phyloP scores from a whole-genome alignment of 129 eudicot genomes.

The Artemisia annua region DNA sequence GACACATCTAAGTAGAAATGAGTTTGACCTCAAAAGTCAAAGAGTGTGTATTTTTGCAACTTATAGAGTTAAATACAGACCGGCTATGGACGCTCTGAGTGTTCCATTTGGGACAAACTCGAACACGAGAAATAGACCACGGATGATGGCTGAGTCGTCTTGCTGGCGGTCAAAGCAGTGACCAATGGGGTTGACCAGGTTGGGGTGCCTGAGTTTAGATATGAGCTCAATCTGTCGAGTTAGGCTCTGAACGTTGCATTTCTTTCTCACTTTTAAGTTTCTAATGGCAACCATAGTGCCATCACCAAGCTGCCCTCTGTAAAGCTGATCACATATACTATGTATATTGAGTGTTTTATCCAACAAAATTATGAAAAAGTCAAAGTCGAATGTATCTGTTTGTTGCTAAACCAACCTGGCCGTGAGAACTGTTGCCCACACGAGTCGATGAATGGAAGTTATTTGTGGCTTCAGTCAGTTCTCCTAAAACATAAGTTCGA shows the following conservation, averaged over 20 bases:
- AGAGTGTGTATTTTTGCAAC: neutral
- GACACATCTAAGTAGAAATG: neutral
- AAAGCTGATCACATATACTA: constrained; percentile 38
- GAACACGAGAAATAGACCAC: constrained; percentile 40
- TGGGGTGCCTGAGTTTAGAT: constrained; percentile 57
- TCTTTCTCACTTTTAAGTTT: constrained; percentile 56
- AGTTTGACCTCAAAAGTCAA: constrained; percentile 20
- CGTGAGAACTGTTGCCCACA: constrained; percentile 44
- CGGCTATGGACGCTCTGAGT: constrained; percentile 48
- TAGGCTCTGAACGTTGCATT: constrained; percentile 37
- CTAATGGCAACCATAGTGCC: constrained; percentile 55
- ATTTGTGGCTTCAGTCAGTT: constrained; percentile 64
- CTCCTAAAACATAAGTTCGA: constrained; percentile 58
- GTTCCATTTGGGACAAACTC: constrained; percentile 64
- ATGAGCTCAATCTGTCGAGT: constrained; percentile 54
- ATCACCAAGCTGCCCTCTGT: constrained; percentile 63
- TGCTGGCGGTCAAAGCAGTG: constrained; percentile 60
- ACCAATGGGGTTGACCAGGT: constrained; percentile 65
- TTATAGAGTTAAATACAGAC: constrained; percentile 30
- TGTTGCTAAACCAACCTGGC: constrained; percentile 42
- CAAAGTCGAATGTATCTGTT: neutral
- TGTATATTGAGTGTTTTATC: no score
- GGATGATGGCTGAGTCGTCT: constrained; percentile 48
- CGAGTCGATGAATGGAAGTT: constrained; percentile 44
- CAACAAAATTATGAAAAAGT: no score